Percentiles rank a stretch among this genome's conserved stretches.
These are phyloP conservation scores for Rhizopogon vesiculosus DNA, from an alignment of 768 basidiomycete genomes.

Conservation along the genomic window DNA sequence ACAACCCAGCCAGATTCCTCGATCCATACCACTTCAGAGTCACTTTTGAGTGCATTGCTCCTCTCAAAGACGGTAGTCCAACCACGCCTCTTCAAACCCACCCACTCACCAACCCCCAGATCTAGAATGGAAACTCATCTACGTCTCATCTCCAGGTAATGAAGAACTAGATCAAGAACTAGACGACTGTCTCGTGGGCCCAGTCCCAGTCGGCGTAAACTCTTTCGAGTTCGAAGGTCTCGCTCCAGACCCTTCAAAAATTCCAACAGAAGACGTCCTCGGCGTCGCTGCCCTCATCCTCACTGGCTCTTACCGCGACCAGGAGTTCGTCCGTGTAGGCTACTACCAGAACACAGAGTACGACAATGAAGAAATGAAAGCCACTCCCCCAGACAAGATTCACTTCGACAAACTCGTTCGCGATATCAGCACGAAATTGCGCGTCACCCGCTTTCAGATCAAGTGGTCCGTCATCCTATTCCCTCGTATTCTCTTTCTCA, in stretches of 20 bases:
- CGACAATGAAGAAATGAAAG: slow-evolving; percentile 89
- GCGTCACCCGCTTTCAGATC: slow-evolving; percentile 91
- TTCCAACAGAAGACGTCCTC: slow-evolving; percentile 86
- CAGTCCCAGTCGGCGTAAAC: slow-evolving; percentile 94
- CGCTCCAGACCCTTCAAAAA: slow-evolving; percentile 77
- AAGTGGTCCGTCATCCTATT: slow-evolving; percentile 55
- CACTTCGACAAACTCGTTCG: slow-evolving; percentile 77
- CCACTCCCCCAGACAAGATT: slow-evolving; percentile 61
- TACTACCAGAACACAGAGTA: slow-evolving; percentile 99
- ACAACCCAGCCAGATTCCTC: slow-evolving; percentile 89
- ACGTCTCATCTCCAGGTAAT: slow-evolving; percentile 90
- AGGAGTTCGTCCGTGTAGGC: slow-evolving; percentile 98
- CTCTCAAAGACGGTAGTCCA: slow-evolving; percentile 73
- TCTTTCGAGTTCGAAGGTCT: slow-evolving; percentile 94
- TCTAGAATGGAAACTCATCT: slow-evolving; percentile 97
- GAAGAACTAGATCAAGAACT: slow-evolving; percentile 95
- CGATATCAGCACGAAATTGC: slow-evolving; percentile 86
- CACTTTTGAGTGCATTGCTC: slow-evolving; percentile 95
- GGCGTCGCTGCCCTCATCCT: slow-evolving; percentile 97
- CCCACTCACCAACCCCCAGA: slow-evolving; percentile 41
- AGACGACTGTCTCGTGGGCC: slow-evolving; percentile 96
- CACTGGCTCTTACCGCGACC: slow-evolving; percentile 92
- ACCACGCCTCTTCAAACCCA: background rate
- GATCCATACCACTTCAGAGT: slow-evolving; percentile 92
- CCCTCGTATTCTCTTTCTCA: background rate